Evolutionary conservation across 2,329 filamentous ascomycete species (phyloP).

Genomic region (Conoideocrella luteorostrata): DNA sequence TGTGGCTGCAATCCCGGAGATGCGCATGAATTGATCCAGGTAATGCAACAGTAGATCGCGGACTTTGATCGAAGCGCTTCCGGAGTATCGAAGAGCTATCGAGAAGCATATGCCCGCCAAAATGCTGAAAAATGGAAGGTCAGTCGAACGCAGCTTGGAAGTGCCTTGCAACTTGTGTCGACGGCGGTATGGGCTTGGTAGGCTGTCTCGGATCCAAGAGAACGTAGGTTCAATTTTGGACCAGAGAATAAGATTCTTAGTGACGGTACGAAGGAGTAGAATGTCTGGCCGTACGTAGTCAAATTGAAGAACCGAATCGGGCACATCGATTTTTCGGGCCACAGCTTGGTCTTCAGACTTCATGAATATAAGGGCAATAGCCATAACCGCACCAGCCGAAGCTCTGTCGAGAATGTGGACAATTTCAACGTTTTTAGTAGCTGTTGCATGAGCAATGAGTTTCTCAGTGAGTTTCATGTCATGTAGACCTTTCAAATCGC

Average conservation of each 20-base stretch:
- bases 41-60: constrained; percentile 79
- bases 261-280: constrained; percentile 80
- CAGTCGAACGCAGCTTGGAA: constrained; percentile 63
- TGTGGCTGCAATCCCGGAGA: constrained; percentile 52
- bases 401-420: constrained; percentile 91
- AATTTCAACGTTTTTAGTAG: constrained; percentile 83
- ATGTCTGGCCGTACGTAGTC: constrained; percentile 94
- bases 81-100: constrained; percentile 66
- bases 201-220: constrained; percentile 67
- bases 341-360: constrained; percentile 86
- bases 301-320: constrained; percentile 83
- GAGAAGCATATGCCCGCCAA: constrained; percentile 82
- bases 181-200: constrained; percentile 63
- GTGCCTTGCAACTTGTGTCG: constrained; percentile 55
- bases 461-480: constrained; percentile 93
- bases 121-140: constrained; percentile 91
- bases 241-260: constrained; percentile 92
- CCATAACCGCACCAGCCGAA: constrained; percentile 86
- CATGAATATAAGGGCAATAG: constrained; percentile 90
- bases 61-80: constrained; percentile 62
- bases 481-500: constrained; percentile 78
- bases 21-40: constrained; percentile 77
- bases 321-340: constrained; percentile 87
- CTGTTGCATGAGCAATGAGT: constrained; percentile 75
- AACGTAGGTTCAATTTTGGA: constrained; percentile 67